Conservation (phyloP, 192 early-diverging fungal genomes). For the Podila epicladia region DNA sequence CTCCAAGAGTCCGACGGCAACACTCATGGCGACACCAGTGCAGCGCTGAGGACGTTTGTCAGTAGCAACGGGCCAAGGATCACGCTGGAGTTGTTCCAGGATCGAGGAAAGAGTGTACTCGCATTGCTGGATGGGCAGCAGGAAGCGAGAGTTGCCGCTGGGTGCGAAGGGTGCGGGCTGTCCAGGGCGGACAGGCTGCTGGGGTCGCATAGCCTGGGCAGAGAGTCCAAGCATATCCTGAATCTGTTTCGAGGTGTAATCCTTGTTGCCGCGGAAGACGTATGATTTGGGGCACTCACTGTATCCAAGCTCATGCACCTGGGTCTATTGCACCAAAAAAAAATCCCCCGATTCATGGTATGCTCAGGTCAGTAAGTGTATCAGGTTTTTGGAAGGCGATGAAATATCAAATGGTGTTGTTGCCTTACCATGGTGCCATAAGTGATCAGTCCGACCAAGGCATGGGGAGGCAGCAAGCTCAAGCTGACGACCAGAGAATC, state of each 20-base stretch:
- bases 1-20: conserved; percentile 95
- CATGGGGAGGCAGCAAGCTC: conserved; percentile 89
- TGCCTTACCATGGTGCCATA: conserved; percentile 93
- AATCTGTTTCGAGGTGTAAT: conserved; percentile 94
- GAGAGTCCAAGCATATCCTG: conserved; percentile 97
- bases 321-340: conserved; percentile 61
- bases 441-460: conserved; percentile 95
- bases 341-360: background rate
- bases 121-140: conserved; percentile 93
- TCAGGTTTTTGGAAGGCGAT: background rate
- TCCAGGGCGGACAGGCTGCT: conserved; percentile 57
- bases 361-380: too few relatives aligned
- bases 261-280: conserved; percentile 98
- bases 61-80: conserved; percentile 96
- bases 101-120: conserved; percentile 96
- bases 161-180: conserved; percentile 37
- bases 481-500: conserved; percentile 92
- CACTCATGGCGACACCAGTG: conserved; percentile 94
- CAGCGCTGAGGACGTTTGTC: conserved; percentile 94
- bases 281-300: conserved; percentile 97
- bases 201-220: conserved; percentile 53
- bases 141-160: conserved; percentile 69
- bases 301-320: conserved; percentile 97
- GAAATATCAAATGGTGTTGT: background rate
- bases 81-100: conserved; percentile 96